Evolutionary conservation across 1,284 basidiomycete species (phyloP).

Genomic region (Kalmanozyma brasiliensis): DNA sequence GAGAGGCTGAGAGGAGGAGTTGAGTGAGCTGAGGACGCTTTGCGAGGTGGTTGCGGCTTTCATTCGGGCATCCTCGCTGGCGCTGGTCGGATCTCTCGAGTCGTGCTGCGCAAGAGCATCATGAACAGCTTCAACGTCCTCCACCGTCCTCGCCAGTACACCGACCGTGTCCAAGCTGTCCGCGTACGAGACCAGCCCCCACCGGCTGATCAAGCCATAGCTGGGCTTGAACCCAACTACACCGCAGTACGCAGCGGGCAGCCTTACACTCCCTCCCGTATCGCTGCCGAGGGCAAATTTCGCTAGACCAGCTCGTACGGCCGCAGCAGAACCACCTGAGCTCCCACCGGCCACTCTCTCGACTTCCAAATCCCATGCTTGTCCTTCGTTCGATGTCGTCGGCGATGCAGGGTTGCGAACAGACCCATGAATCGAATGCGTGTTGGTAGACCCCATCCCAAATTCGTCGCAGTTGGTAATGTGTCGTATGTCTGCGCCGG

Average conservation of each 20-base stretch:
- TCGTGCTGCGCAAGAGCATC: slow-evolving; percentile 78
- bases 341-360: slow-evolving; percentile 73
- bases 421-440: slow-evolving; percentile 55
- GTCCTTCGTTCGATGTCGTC: background rate
- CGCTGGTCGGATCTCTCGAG: slow-evolving; percentile 82
- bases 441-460: slow-evolving; percentile 80
- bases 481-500: slow-evolving; percentile 81
- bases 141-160: slow-evolving; percentile 75
- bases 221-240: slow-evolving; percentile 92
- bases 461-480: slow-evolving; percentile 98
- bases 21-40: slow-evolving; percentile 5
- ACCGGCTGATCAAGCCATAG: slow-evolving; percentile 88
- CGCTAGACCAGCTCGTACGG: slow-evolving; percentile 52
- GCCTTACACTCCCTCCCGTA: slow-evolving; percentile 90
- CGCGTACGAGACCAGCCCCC: slow-evolving; percentile 91
- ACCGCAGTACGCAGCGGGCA: slow-evolving; percentile 94
- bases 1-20: slow-evolving; percentile 45
- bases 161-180: slow-evolving; percentile 96
- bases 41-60: slow-evolving; percentile 12
- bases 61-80: slow-evolving; percentile 32
- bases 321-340: slow-evolving; percentile 66
- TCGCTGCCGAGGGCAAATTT: slow-evolving; percentile 83
- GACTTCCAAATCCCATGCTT: slow-evolving; percentile 65
- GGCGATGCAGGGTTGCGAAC: slow-evolving; percentile 55
- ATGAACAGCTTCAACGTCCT: slow-evolving; percentile 74